Base-by-base conservation (phyloP, 2,329 filamentous ascomycete species). In the Aspergillus ustus region DNA sequence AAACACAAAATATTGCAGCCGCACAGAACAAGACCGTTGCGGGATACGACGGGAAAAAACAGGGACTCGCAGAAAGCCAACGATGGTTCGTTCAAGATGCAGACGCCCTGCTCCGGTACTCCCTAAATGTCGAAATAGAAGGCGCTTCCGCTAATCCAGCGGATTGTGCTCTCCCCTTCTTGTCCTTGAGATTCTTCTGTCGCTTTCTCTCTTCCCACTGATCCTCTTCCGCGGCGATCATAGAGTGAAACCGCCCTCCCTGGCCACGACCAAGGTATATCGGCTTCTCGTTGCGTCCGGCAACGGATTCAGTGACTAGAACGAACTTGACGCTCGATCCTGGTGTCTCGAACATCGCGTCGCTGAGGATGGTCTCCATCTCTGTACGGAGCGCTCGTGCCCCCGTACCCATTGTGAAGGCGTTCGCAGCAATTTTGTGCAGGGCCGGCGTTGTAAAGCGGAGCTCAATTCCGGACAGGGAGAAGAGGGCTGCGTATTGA, bases 401-500 rank as follows among this genome's bases (percentile, higher is more conserved):
- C 3, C 95, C 95, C 0, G 94, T 97, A 1, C 87, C 87, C 83
- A 89, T 89, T 15, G 80, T 80, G 56, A 83, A 78, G 2, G 87
- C 87, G 29, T 89, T 90, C 63, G 88, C 85, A 3, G 95, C 94
- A 61, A 99, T 88, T 54, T 91, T 91, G 64, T 88, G 84, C n/a
- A 98, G 80, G 0, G 94, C 91, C 7, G 88, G 87, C 3, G 87
- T 89, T 0, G 94, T 97, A 78, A 98, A 96, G 66, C 87, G 87
- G 2, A 99, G 82, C 52, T 91, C 89, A 58, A 91, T 87, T 40
- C 85, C 85, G 1, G 90, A 92, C 0, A 95, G 90, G 60, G 90
- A 87, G 73, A 98, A 97, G 1, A 97, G 86, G 2, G 93, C 89
- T 19, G 89, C 91, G 76, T 97, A 98, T 77, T 99, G 95, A 51